Conservation (phyloP, 202 grass and related monocot species). For the Cymbopogon flexuosus region DNA sequence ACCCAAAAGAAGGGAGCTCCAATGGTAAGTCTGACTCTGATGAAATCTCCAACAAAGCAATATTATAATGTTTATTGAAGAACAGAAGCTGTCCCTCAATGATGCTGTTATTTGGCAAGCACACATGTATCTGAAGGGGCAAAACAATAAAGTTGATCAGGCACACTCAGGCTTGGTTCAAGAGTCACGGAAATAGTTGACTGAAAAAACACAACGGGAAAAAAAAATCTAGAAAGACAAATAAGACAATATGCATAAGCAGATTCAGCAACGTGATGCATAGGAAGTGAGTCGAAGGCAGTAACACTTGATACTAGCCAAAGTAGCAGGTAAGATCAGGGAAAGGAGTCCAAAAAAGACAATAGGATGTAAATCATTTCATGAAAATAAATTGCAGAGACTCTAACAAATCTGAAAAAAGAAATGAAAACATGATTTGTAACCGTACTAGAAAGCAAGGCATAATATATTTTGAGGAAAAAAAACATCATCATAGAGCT, state of each 20-base stretch:
- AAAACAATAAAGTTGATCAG: not conserved
- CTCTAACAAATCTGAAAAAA: not conserved
- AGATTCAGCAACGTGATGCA: not conserved
- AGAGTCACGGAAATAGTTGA: not conserved
- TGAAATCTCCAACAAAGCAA: conserved; percentile 8
- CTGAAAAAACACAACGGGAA: not conserved
- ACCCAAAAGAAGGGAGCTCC: not conserved
- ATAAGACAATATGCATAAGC: not conserved
- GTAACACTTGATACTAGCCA: not conserved
- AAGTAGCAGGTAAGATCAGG: not conserved
- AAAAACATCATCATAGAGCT: not conserved
- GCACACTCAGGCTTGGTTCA: not conserved
- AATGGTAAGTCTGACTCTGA: not conserved
- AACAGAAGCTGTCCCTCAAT: not conserved
- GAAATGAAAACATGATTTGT: not conserved
- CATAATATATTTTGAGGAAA: not conserved
- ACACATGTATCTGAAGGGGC: not conserved
- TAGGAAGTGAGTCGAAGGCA: not conserved
- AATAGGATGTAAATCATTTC: not conserved
- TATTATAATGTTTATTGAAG: not conserved
- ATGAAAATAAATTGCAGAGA: not conserved
- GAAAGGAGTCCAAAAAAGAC: not conserved
- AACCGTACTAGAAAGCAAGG: not conserved
- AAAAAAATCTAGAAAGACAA: not conserved
- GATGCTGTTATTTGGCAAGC: not conserved